A percentile compares a stretch with the other conserved stretches of the same genome.
Conservation (phyloP, 176 grass and related monocot species). For the Avena sativa region DNA sequence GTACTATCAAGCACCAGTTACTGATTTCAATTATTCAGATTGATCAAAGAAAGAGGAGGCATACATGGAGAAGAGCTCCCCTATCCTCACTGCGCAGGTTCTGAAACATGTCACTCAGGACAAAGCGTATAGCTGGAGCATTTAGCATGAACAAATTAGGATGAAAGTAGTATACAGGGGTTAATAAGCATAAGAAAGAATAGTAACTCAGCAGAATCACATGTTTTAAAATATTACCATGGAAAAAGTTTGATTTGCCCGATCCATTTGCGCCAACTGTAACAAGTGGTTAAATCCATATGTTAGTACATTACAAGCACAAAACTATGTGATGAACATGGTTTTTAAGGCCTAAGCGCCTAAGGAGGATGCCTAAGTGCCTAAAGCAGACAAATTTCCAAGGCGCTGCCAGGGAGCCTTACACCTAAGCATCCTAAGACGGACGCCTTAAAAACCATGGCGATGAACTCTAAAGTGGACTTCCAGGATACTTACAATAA, state of each 20-base stretch:
- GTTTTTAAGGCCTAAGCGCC: too few species aligned
- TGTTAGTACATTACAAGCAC: constrained; percentile 31
- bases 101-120: constrained; percentile 96
- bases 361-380: too few species aligned
- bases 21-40: constrained; percentile 37
- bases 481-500: neutral
- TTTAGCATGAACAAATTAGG: constrained; percentile 40
- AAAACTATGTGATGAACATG: constrained; percentile 10
- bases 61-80: constrained; percentile 94
- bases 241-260: constrained; percentile 99
- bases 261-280: constrained; percentile 99
- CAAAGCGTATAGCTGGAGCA: constrained; percentile 96
- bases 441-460: too few species aligned
- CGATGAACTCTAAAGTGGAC: neutral
- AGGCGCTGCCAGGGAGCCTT: too few species aligned
- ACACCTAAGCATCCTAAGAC: too few species aligned
- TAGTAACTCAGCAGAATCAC: neutral
- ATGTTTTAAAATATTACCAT: constrained; percentile 63
- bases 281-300: constrained; percentile 33
- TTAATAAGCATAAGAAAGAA: constrained; percentile 19
- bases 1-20: constrained; percentile 42
- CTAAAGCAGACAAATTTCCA: too few species aligned
- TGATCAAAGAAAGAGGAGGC: constrained; percentile 47
- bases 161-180: neutral
- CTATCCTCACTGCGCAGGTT: constrained; percentile 93